phyloP scores from a whole-genome alignment of 2,329 filamentous ascomycete species.

The Colletotrichum chlorophyti region DNA sequence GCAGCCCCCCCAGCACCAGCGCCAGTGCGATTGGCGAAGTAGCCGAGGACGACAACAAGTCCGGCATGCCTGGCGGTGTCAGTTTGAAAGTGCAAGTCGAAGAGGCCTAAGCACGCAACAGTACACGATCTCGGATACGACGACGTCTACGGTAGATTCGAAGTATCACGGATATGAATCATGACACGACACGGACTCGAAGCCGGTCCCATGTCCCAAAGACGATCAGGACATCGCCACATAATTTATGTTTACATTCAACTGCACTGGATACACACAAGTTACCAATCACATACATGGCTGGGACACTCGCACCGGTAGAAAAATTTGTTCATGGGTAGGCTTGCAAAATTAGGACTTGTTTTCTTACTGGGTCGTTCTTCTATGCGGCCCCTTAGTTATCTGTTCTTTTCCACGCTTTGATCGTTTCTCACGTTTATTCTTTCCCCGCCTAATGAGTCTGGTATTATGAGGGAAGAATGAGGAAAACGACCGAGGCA shows the following conservation, averaged over 20 bases:
- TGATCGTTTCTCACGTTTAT: no score
- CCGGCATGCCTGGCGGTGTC: conserved; percentile 25
- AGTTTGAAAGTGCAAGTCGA: conserved; percentile 37
- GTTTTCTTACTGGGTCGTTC: conserved; percentile 13
- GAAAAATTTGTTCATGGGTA: conserved; percentile 13
- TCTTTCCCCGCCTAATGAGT: conserved; percentile 2
- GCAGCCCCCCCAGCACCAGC: conserved; percentile 68
- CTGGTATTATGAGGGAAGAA: not conserved
- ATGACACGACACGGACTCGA: conserved; percentile 16
- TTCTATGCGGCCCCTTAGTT: not conserved
- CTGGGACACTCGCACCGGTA: conserved; percentile 13
- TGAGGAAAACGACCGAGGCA: not conserved
- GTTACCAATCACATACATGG: conserved; percentile 13
- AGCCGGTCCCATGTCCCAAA: not conserved
- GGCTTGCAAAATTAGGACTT: not conserved
- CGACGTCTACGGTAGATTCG: conserved; percentile 21
- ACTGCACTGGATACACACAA: not conserved
- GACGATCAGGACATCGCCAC: conserved; percentile 7
- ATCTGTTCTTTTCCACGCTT: not conserved
- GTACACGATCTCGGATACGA: not conserved
- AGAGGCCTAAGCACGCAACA: conserved; percentile 35
- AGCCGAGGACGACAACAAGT: conserved; percentile 37
- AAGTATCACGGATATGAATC: conserved; percentile 17
- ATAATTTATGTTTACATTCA: conserved; percentile 24
- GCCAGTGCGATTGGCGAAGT: conserved; percentile 57